Base-by-base conservation (phyloP, 2,329 filamentous ascomycete genomes). In the Fusarium temperatum region DNA sequence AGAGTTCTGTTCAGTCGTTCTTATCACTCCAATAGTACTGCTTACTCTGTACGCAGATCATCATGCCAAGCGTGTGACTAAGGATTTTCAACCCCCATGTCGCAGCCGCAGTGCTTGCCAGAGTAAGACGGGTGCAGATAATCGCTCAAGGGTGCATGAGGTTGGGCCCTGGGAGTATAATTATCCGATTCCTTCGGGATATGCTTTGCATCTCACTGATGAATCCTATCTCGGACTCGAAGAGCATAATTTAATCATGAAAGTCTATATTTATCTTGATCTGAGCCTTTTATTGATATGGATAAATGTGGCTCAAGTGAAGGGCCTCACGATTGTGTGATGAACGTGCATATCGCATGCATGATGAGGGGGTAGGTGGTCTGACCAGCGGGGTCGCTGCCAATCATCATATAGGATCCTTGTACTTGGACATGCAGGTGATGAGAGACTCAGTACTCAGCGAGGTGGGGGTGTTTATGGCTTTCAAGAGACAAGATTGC, bases 231-330 rank as follows among this genome's bases (percentile, higher is more conserved):
- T 15, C n/a, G 8, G n/a, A n/a, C 8, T 41, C 13, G 11, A 12
- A 18, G 0, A 13, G 7, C 8, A 17, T 6, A 11, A 13, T 2
- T 11, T n/a, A 6, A 7, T 24, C 41, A 2, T 11, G 0, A 5
- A 44, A 44, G 0, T 5, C 13, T 12, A 13, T 26, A 13, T 4
- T 10, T 1, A 17, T 44, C 9, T 8, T 4, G 1, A 3, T 32
- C 2, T 14, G 13, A 32, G 13, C 32, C 32, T 32, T 32, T 32
- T 14, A 32, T 3, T 32, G 32, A 32, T 32, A 13, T 14, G 32
- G 32, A 7, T 32, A 32, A 8, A 15, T 6, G 32, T 15, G 32
- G 1, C 32, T 15, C 14, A 4, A 35, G 32, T 15, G 8, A 1
- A 15, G 22, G 42, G 11, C 42, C 9, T 28, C 18, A 3, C 6